These are phyloP conservation scores for Podila horticola DNA, from an alignment of 192 early-diverging fungal species.

Conservation along the genomic window DNA sequence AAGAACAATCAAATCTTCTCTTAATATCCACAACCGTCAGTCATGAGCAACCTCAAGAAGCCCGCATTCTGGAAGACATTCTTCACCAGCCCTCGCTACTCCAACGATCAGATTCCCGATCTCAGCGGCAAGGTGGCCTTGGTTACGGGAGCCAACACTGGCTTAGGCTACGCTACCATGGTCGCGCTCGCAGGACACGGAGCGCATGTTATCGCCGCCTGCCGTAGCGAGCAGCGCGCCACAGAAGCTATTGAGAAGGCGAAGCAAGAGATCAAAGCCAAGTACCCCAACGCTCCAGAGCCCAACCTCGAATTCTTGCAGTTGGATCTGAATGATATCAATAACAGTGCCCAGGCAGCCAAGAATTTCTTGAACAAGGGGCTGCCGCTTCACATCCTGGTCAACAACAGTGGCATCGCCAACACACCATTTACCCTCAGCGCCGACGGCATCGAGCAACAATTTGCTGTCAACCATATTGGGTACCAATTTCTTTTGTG, in stretches of 20 bases:
- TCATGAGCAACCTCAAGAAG: background rate
- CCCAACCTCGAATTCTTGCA: background rate
- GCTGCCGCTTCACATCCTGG: background rate
- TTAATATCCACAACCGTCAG: no score
- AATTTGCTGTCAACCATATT: background rate
- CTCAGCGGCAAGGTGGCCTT: conserved; percentile 54
- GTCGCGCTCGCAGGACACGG: conserved; percentile 22
- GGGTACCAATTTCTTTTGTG: background rate
- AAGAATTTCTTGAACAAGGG: background rate
- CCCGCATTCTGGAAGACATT: conserved; percentile 18
- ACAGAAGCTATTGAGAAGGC: conserved; percentile 3
- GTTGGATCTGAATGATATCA: background rate
- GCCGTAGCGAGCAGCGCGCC: conserved; percentile 15
- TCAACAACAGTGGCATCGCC: background rate
- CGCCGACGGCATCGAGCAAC: background rate
- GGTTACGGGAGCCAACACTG: conserved; percentile 60
- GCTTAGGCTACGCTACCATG: conserved; percentile 44
- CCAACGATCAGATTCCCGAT: conserved; percentile 42
- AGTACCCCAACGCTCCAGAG: background rate
- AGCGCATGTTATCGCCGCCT: conserved; percentile 33
- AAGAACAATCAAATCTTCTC: no score
- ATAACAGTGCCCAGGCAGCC: background rate
- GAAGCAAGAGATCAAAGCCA: conserved; percentile 21
- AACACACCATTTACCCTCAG: background rate
- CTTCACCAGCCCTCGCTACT: conserved; percentile 10